Evolutionary conservation across 129 eudicot species (phyloP).

Genomic region (Smallanthus sonchifolius): DNA sequence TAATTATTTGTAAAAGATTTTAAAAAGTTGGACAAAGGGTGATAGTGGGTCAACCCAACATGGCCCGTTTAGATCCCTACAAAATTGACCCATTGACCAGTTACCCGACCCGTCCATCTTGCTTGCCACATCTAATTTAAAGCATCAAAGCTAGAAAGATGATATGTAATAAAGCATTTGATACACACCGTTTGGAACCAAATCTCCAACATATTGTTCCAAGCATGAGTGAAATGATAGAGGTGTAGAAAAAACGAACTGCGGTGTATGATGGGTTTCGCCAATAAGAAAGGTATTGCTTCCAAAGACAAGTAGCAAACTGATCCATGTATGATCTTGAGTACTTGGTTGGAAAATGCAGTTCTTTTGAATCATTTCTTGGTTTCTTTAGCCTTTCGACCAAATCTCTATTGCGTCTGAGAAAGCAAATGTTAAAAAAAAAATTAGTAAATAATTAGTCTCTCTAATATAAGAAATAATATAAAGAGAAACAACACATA

Average conservation of each 20-base stretch:
- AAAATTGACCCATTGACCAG: not conserved
- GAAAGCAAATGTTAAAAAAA: not conserved
- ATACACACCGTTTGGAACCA: constrained; percentile 78
- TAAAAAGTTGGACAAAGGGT: not conserved
- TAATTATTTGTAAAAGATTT: not conserved
- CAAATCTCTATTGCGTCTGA: constrained; percentile 70
- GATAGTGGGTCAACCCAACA: not conserved
- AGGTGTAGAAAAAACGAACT: constrained; percentile 95
- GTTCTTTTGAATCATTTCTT: constrained; percentile 60
- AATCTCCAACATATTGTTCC: constrained; percentile 96
- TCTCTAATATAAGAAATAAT: not conserved
- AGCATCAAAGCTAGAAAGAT: constrained; percentile 2
- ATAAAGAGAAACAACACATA: constrained; percentile 34
- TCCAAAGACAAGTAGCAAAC: constrained; percentile 84
- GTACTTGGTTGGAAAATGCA: constrained; percentile 80
- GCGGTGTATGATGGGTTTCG: constrained; percentile 97
- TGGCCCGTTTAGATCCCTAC: not conserved
- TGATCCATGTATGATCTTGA: constrained; percentile 64
- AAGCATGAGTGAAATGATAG: constrained; percentile 89
- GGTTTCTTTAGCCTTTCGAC: constrained; percentile 87
- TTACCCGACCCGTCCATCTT: not conserved
- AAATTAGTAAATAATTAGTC: not conserved
- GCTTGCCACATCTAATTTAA: not conserved
- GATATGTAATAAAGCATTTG: constrained; percentile 5
- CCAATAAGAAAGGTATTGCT: constrained; percentile 96